phyloP scores from a whole-genome alignment of 768 basidiomycete genomes.

The Austroboletus eburneus region DNA sequence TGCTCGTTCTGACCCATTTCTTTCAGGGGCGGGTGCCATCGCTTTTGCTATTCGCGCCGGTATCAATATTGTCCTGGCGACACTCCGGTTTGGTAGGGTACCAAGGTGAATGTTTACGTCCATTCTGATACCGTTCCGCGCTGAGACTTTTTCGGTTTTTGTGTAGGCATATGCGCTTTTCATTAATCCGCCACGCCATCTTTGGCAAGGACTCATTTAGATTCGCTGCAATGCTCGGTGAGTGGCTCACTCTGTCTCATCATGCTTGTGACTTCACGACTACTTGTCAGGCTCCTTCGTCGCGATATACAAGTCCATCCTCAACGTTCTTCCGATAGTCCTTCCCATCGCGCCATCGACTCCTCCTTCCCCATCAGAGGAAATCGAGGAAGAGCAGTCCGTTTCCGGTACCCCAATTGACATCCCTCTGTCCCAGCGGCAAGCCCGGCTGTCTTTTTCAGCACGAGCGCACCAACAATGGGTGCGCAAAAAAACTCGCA shows the following conservation, averaged over 20 bases:
- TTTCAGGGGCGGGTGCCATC: constrained; percentile 70
- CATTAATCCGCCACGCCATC: constrained; percentile 73
- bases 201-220: constrained; percentile 81
- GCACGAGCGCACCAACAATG: constrained; percentile 61
- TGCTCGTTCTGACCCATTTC: not conserved
- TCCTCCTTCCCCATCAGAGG: constrained; percentile 29
- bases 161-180: constrained; percentile 55
- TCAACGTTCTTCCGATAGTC: constrained; percentile 74
- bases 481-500: constrained; percentile 59
- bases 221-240: constrained; percentile 86
- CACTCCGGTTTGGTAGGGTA: constrained; percentile 66
- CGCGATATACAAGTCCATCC: constrained; percentile 70
- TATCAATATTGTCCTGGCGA: constrained; percentile 73
- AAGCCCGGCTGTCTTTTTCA: constrained; percentile 55
- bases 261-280: not conserved
- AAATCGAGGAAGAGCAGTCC: constrained; percentile 24
- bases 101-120: constrained; percentile 48
- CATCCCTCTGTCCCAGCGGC: constrained; percentile 29
- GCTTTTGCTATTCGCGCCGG: constrained; percentile 81
- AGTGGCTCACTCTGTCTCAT: not conserved
- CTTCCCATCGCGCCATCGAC: constrained; percentile 40
- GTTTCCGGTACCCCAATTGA: constrained; percentile 8
- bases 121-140: not conserved
- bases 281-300: constrained; percentile 62
- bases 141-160: not conserved